Evolutionary conservation across 208 protist species (phyloP), one percentile per base, ranked within the genome.

Genomic region (Spongospora subterranea): DNA sequence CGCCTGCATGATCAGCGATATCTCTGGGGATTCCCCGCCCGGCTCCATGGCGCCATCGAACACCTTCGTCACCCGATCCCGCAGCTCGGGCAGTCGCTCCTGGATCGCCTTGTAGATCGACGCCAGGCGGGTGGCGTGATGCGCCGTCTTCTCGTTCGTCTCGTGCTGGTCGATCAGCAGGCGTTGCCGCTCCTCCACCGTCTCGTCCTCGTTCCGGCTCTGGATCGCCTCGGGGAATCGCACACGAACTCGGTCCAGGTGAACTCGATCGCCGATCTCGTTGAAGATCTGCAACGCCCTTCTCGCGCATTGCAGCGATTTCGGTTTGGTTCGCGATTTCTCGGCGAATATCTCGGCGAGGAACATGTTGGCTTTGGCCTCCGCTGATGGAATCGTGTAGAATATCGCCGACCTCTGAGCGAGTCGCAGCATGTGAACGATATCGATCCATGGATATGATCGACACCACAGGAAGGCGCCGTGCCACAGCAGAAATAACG

Each of bases 401-500:
- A 40, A 13, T 35, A 35, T 35, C 6, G 71, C 71, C n/a, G 71
- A 35, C 13, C 40, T 43, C 13, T 82, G 35, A 20, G 71, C 71
- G 6, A 43, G 13, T 13, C 35, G n/a, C n/a, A 82, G 35, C n/a
- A 82, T 6, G 35, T 82, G 6, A 45, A 43, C 17, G 40, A 82
- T n/a, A 82, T 82, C 71, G 71, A 82, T 82, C 71, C 17, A 82
- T 35, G 6, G 6, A 6, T 6, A 43, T 35, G 35, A 35, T 82
- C 35, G 6, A 43, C 71, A 82, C 6, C 17, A 82, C 17, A 82
- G n/a, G 6, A 82, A 43, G 6, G 71, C 71, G 17, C 17, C 71
- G 71, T 82, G 71, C 71, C 71, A 82, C 35, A 82, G 71, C 40
- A 82, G n/a, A 43, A 82, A 82, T 6, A 40, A 43, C 6, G 71